Percentiles rank a stretch among this genome's conserved stretches.
Evolutionary conservation across 768 basidiomycete genomes (phyloP).

Genomic region (Termitomyces titanicus): DNA sequence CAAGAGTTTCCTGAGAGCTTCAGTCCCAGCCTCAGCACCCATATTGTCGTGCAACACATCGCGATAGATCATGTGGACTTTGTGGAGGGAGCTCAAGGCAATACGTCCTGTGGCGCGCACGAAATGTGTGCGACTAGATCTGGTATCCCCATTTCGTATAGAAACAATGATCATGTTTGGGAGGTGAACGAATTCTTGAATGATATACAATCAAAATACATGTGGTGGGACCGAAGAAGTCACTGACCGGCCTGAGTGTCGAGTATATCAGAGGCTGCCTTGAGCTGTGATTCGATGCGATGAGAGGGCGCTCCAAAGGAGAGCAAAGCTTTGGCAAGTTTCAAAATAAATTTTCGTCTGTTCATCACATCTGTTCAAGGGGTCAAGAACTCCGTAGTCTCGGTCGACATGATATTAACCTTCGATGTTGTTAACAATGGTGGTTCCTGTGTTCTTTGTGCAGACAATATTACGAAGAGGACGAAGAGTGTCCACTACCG

Average conservation of each 20-base stretch:
- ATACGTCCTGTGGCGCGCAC: constrained; percentile 79
- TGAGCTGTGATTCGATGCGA: constrained; percentile 85
- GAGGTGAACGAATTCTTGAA: constrained; percentile 72
- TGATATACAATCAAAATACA: neutral
- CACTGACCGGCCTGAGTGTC: constrained; percentile 62
- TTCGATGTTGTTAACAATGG: constrained; percentile 43
- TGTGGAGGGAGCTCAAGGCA: constrained; percentile 77
- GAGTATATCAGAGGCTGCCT: constrained; percentile 73
- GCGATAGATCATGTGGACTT: constrained; percentile 82
- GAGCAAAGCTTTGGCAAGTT: constrained; percentile 83
- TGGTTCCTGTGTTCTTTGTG: constrained; percentile 28
- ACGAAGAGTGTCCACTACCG: constrained; percentile 8
- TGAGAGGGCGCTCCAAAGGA: constrained; percentile 95
- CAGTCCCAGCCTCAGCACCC: constrained; percentile 66
- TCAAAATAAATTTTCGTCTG: constrained; percentile 73
- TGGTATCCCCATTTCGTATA: constrained; percentile 72
- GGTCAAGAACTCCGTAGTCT: neutral
- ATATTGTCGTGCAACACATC: constrained; percentile 84
- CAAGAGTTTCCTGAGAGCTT: constrained; percentile 61
- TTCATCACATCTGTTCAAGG: constrained; percentile 36
- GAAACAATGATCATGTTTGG: constrained; percentile 78
- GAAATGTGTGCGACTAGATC: constrained; percentile 75
- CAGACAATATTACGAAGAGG: constrained; percentile 26
- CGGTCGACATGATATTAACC: constrained; percentile 25
- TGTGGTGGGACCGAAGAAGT: neutral